Evolutionary conservation across 1,139 yeast species (phyloP).

Genomic region (Suhomyces taliae): DNA sequence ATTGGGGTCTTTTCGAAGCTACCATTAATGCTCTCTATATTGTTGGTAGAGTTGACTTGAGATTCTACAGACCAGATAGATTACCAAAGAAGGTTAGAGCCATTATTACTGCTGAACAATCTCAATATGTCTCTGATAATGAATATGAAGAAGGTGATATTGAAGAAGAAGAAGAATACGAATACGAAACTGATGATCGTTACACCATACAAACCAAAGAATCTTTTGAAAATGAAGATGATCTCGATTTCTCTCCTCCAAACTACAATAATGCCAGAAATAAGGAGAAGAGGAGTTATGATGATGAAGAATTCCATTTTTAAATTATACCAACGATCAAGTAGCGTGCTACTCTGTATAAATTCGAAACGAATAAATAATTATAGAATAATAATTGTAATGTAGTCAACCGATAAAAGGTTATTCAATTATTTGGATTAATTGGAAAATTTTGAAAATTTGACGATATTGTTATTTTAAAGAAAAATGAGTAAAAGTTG

Average conservation of each 20-base stretch:
- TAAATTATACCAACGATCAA: conserved; percentile 1
- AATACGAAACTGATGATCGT: conserved; percentile 3
- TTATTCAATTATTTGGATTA: too few relatives aligned
- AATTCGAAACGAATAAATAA: too few relatives aligned
- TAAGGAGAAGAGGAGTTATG: background rate
- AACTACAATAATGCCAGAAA: background rate
- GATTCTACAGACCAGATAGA: conserved; percentile 48
- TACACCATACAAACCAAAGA: conserved; percentile 3
- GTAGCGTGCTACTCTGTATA: too few relatives aligned
- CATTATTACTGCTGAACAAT: conserved; percentile 44
- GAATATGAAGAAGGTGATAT: conserved; percentile 14
- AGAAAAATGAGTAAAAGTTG: too few relatives aligned
- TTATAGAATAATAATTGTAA: too few relatives aligned
- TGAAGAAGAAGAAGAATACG: conserved; percentile 9
- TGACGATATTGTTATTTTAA: too few relatives aligned
- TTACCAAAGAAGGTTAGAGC: conserved; percentile 39
- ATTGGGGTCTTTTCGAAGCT: conserved; percentile 43
- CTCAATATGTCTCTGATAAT: conserved; percentile 21
- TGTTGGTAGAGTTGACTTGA: conserved; percentile 45
- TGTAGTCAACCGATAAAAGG: too few relatives aligned
- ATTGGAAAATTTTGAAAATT: too few relatives aligned
- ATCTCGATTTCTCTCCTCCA: conserved; percentile 10
- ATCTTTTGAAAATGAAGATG: conserved; percentile 10
- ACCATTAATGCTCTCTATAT: conserved; percentile 38
- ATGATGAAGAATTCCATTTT: conserved; percentile 21